phyloP scores from a whole-genome alignment of 2,329 filamentous ascomycete genomes.

The Microsporum ferrugineum region DNA sequence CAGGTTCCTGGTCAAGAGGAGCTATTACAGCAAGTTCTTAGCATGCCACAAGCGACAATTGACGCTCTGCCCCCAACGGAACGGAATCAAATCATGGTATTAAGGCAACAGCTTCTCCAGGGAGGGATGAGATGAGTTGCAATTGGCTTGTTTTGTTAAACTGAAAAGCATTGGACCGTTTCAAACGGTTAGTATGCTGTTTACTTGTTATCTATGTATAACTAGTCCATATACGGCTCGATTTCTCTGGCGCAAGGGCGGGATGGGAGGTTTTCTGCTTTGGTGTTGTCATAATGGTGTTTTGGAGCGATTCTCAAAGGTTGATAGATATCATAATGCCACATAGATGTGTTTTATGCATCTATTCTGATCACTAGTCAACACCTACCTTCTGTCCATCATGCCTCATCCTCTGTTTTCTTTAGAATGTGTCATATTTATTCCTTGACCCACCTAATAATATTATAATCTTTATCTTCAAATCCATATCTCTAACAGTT shows the following conservation, averaged over 20 bases:
- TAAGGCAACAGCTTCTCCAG: slow-evolving; percentile 65
- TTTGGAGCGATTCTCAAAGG: background rate
- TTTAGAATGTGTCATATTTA: background rate
- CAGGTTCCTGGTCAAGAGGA: slow-evolving; percentile 52
- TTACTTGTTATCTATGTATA: slow-evolving; percentile 5
- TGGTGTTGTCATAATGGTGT: background rate
- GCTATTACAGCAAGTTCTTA: slow-evolving; percentile 69
- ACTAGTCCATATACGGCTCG: background rate
- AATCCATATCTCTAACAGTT: too few relatives aligned
- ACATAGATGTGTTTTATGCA: background rate
- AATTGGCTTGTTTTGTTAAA: background rate
- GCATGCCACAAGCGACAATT: slow-evolving; percentile 67
- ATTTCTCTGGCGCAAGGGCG: background rate
- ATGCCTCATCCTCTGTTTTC: background rate
- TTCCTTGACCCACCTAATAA: too few relatives aligned
- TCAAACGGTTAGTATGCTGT: background rate
- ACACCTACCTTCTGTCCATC: background rate
- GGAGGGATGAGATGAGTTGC: slow-evolving; percentile 72
- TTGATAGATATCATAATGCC: background rate
- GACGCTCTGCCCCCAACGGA: slow-evolving; percentile 65
- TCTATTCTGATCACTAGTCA: background rate
- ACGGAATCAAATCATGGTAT: slow-evolving; percentile 64
- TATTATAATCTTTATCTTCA: too few relatives aligned
- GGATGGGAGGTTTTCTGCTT: background rate
- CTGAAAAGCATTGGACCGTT: background rate